A percentile compares a stretch with the other conserved stretches of the same genome.
Evolutionary conservation across 805 yeast species (phyloP).

Genomic region (Starmerella sp.): DNA sequence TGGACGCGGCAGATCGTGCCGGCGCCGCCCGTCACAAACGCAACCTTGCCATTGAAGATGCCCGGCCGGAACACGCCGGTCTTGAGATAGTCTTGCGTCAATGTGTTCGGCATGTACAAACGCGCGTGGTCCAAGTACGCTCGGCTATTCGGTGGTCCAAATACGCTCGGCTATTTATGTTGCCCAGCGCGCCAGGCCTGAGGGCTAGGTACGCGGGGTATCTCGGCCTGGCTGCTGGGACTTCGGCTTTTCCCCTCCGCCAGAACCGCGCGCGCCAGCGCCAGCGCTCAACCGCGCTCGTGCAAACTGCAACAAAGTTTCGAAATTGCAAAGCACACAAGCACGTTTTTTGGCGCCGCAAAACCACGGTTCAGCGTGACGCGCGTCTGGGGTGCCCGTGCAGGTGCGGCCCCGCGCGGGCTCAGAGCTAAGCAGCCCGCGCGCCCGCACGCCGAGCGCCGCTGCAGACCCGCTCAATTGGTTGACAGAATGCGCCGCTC

Average conservation of each 20-base stretch:
- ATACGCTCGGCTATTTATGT: not conserved
- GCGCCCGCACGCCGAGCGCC: too few relatives aligned
- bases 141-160: not conserved
- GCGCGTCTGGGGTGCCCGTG: too few relatives aligned
- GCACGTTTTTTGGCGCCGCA: too few relatives aligned
- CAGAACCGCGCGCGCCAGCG: not conserved
- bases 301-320: too few relatives aligned
- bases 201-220: conserved; percentile 4
- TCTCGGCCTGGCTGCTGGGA: not conserved
- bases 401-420: too few relatives aligned
- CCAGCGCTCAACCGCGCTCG: not conserved
- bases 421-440: too few relatives aligned
- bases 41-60: conserved; percentile 73
- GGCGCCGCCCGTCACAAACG: conserved; percentile 89
- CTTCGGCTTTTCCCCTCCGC: not conserved
- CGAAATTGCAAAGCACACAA: too few relatives aligned
- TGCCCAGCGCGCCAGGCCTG: not conserved
- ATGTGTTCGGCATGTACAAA: conserved; percentile 24
- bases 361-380: too few relatives aligned
- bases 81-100: conserved; percentile 21
- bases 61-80: conserved; percentile 38
- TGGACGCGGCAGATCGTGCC: conserved; percentile 92
- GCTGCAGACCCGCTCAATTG: too few relatives aligned
- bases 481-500: too few relatives aligned
- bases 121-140: too few relatives aligned